Evolutionary conservation across 768 basidiomycete genomes (phyloP), one percentile per base, ranked within the genome.

Genomic region (Pleurotus pulmonarius): DNA sequence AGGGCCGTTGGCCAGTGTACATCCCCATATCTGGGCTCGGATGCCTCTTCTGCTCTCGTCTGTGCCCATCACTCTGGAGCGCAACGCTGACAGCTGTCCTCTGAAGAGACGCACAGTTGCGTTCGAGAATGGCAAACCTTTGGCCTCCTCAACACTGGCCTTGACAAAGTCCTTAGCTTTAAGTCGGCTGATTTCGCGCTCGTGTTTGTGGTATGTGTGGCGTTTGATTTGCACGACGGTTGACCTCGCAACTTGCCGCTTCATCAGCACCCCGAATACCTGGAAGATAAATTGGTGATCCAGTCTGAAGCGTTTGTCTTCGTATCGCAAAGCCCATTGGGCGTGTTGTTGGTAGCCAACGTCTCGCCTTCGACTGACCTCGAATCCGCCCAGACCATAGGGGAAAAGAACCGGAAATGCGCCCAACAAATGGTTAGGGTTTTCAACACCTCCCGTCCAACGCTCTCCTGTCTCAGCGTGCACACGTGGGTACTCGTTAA

Each of bases 21-120:
- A 75, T 16, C 65, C 62, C 72, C 74, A 74, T 3, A 77, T 70
- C 43, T 73, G 55, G 6, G 63, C 62, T 0, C 69, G 58, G 2
- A 66, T 13, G 1, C 43, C 37, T 4, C 55, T 45, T 0, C 60
- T 25, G 0, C 56, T 49, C 38, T 69, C 61, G 40, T 74, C 64
- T 0, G 71, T 62, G 0, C 70, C 68, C 5, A 34, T 60, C 0
- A 71, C 67, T 1, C 58, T 56, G 0, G 40, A 53, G 15, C 25
- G 34, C 1, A 59, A 57, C 1, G 61, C 56, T 41, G 61, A 54
- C 1, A 71, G 51, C 26, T 68, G 64, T 5, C 61, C 56, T 3
- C 58, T 24, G 0, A 72, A 46, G 0, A 59, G 1, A 9, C 54
- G 46, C 1, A 72, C 56, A 3, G 61, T 53, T 5, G 62, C 60